Evolutionary conservation across 768 basidiomycete species (phyloP).

Genomic region (Leucocoprinus leucothites): DNA sequence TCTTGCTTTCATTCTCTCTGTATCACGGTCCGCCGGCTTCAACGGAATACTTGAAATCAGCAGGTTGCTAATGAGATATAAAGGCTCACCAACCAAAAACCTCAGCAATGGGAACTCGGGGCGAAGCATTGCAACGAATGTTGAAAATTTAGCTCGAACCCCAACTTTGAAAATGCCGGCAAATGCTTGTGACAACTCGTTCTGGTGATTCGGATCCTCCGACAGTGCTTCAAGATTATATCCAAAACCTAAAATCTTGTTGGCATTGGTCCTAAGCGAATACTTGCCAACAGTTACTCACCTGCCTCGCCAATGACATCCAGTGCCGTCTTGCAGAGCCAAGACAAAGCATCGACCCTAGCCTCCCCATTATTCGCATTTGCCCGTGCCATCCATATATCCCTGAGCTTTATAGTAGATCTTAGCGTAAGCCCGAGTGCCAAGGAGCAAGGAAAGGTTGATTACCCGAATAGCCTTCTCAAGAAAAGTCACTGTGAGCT

Average conservation of each 20-base stretch:
- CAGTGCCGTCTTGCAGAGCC: constrained; percentile 64
- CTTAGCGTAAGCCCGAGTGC: background rate
- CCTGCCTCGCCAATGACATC: constrained; percentile 77
- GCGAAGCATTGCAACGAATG: too few relatives aligned
- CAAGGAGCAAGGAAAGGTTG: background rate
- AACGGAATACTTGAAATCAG: too few relatives aligned
- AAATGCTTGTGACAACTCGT: too few relatives aligned
- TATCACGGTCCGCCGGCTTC: constrained; percentile 30
- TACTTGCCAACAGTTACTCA: constrained; percentile 12
- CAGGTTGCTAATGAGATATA: too few relatives aligned
- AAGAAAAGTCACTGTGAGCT: constrained; percentile 49
- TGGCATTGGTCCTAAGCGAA: too few relatives aligned
- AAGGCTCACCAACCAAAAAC: too few relatives aligned
- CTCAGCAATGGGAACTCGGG: too few relatives aligned
- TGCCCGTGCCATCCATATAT: constrained; percentile 38
- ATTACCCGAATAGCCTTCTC: constrained; percentile 49
- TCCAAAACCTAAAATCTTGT: too few relatives aligned
- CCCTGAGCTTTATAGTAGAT: constrained; percentile 38
- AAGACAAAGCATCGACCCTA: constrained; percentile 56
- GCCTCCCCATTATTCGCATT: constrained; percentile 20
- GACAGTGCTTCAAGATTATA: too few relatives aligned
- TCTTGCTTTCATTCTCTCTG: constrained; percentile 25
- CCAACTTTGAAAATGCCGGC: too few relatives aligned
- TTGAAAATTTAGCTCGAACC: too few relatives aligned
- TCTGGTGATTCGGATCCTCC: too few relatives aligned